Conservation (phyloP, 345 rosid genomes). For the Brassica incana region DNA sequence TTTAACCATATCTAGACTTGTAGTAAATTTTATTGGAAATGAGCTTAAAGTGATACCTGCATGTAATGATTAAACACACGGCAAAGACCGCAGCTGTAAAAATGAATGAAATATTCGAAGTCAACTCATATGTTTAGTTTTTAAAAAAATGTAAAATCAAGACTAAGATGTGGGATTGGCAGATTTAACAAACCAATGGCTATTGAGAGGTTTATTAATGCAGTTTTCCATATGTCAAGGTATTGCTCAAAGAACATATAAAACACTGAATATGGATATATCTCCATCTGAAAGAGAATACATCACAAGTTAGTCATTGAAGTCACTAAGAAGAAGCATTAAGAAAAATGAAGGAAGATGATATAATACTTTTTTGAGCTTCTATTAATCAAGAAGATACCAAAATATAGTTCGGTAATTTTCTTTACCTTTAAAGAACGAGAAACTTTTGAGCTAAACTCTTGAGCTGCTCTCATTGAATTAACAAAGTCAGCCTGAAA, state of each 20-base stretch:
- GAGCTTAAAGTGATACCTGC: constrained; percentile 60
- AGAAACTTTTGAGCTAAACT: constrained; percentile 73
- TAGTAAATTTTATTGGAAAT: neutral
- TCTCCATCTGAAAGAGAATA: constrained; percentile 71
- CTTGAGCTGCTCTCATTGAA: constrained; percentile 91
- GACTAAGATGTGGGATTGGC: constrained; percentile 8
- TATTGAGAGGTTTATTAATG: constrained; percentile 86
- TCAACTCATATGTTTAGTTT: neutral
- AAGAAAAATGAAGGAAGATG: neutral
- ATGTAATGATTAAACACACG: constrained; percentile 83
- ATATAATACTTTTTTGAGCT: neutral
- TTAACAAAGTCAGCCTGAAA: constrained; percentile 77
- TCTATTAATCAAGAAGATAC: neutral
- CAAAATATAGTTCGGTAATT: neutral
- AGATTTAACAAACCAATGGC: constrained; percentile 73
- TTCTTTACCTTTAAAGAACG: constrained; percentile 61
- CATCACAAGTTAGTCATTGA: neutral
- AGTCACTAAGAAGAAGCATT: neutral
- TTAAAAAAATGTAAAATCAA: neutral
- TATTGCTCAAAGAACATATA: constrained; percentile 99
- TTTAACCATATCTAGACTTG: neutral
- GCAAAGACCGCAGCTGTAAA: constrained; percentile 81
- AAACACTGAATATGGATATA: constrained; percentile 95
- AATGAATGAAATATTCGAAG: constrained; percentile 9
- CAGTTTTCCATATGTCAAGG: constrained; percentile 95